Percentiles rank a stretch among this genome's conserved stretches.
Conservation (phyloP, 2,329 filamentous ascomycete species). For the Aureobasidium lini region DNA sequence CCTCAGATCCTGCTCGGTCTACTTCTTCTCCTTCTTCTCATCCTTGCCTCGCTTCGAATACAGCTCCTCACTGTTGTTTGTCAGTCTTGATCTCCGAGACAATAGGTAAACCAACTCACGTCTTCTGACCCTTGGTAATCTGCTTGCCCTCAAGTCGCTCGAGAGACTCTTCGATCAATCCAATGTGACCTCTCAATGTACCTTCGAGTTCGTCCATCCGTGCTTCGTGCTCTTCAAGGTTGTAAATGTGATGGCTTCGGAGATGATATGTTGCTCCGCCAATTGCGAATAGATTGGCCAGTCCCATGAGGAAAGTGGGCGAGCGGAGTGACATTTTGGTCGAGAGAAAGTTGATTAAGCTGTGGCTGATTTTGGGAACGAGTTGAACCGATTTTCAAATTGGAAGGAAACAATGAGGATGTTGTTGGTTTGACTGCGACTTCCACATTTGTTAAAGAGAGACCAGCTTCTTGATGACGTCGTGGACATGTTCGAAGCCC, state of each 20-base stretch:
- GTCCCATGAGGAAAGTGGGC: slow-evolving; percentile 16
- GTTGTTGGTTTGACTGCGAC: background rate
- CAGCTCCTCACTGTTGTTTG: slow-evolving; percentile 19
- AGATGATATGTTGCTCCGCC: slow-evolving; percentile 17
- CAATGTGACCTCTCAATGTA: slow-evolving; percentile 41
- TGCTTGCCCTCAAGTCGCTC: slow-evolving; percentile 37
- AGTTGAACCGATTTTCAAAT: background rate
- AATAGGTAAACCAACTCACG: slow-evolving; percentile 22
- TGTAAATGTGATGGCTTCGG: slow-evolving; percentile 31
- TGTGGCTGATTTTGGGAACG: background rate
- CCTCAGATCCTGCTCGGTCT: background rate
- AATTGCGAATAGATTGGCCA: slow-evolving; percentile 17
- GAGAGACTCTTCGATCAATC: slow-evolving; percentile 39
- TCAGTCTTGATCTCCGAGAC: background rate
- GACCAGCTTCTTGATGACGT: slow-evolving; percentile 6
- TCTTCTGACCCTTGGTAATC: slow-evolving; percentile 30
- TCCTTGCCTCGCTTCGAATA: slow-evolving; percentile 24
- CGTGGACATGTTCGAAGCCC: background rate
- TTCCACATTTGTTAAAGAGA: background rate
- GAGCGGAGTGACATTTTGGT: slow-evolving; percentile 12
- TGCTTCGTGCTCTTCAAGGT: slow-evolving; percentile 42
- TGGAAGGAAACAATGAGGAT: background rate
- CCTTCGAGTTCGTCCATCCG: slow-evolving; percentile 42
- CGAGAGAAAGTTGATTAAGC: background rate
- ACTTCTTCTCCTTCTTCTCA: slow-evolving; percentile 18